Conservation (phyloP, 495 filamentous ascomycete genomes). For the Aspergillus homomorphus region DNA sequence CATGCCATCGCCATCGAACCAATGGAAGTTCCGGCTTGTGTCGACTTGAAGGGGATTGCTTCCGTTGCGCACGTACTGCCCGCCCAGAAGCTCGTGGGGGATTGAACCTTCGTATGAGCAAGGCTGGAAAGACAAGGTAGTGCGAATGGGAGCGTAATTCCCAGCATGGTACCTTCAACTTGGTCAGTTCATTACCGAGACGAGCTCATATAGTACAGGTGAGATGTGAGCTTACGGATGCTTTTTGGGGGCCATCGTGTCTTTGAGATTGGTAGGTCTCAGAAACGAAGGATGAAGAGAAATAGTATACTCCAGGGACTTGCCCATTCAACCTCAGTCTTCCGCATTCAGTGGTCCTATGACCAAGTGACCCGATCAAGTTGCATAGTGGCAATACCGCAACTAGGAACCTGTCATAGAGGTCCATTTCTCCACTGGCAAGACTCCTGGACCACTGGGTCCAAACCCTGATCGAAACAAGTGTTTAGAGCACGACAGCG, state of each 20-base stretch:
- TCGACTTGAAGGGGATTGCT: conserved; percentile 63
- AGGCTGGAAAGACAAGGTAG: conserved; percentile 40
- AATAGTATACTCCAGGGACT: too few relatives aligned
- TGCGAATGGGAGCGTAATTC: conserved; percentile 62
- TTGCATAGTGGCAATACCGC: too few relatives aligned
- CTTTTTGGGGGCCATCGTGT: neutral
- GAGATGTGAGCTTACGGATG: neutral
- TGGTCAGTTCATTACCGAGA: neutral
- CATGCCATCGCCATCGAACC: conserved; percentile 74
- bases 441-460: too few relatives aligned
- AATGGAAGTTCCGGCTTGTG: conserved; percentile 54
- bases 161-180: conserved; percentile 49
- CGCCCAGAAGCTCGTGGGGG: conserved; percentile 57
- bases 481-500: neutral
- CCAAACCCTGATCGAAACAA: neutral
- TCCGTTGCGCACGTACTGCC: conserved; percentile 68
- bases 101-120: conserved; percentile 53
- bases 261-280: too few relatives aligned
- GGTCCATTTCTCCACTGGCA: too few relatives aligned
- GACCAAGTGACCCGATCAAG: too few relatives aligned
- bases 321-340: too few relatives aligned
- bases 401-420: too few relatives aligned
- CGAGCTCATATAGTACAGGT: neutral
- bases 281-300: too few relatives aligned
- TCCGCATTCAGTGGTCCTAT: too few relatives aligned